Evolutionary conservation across 176 grass and related monocot species (phyloP).

Genomic region (Pharus latifolius): DNA sequence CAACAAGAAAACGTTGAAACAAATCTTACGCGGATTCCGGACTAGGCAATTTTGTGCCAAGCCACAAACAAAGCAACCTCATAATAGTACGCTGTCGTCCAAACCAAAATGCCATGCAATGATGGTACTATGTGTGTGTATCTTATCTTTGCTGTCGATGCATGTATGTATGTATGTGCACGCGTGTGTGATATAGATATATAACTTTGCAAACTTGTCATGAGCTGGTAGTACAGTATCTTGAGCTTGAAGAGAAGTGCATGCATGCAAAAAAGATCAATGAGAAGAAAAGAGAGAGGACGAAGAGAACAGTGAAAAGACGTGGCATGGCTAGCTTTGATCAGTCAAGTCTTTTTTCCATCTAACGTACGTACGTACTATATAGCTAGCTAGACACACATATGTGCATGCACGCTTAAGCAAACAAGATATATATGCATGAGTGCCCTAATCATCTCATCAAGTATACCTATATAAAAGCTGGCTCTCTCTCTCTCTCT

Average conservation of each 20-base stretch:
- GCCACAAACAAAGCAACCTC: too few relatives aligned
- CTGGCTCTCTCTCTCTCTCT: neutral
- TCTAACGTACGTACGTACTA: too few relatives aligned
- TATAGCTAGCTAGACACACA: too few relatives aligned
- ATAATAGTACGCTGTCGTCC: too few relatives aligned
- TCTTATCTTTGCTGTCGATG: too few relatives aligned
- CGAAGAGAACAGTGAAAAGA: slow-evolving; percentile 10
- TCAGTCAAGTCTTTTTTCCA: slow-evolving; percentile 3
- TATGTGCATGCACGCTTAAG: neutral
- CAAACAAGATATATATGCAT: neutral
- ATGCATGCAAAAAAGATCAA: slow-evolving; percentile 15
- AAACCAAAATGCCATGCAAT: too few relatives aligned
- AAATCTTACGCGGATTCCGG: too few relatives aligned
- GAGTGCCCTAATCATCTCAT: neutral
- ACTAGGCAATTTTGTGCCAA: too few relatives aligned
- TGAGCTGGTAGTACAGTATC: neutral
- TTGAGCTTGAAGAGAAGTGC: too few relatives aligned
- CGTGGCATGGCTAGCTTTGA: neutral
- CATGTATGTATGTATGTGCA: neutral
- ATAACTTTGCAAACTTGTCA: neutral
- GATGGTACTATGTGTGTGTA: neutral
- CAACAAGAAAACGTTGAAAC: too few relatives aligned
- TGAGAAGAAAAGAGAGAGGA: neutral
- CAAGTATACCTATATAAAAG: neutral
- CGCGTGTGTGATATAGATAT: neutral